Base-by-base conservation (phyloP, 2,329 filamentous ascomycete species). In the Sclerotinia nivalis region DNA sequence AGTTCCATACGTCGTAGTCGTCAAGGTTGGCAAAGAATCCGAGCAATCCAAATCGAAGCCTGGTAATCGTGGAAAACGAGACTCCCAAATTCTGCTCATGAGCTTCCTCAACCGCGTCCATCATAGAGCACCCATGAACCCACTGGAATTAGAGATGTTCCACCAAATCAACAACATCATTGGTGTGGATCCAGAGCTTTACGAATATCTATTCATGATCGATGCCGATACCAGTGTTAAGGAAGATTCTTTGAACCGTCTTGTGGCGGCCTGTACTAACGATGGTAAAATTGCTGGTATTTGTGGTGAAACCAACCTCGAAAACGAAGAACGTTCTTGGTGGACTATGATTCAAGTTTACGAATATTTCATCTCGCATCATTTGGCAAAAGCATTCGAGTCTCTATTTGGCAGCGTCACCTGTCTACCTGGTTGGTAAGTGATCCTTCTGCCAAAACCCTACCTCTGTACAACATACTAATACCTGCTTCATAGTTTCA, bases 331-430 rank as follows among this genome's bases (percentile, higher is more conserved):
- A 76, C 87, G 90, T 74, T 94, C 90, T 77, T 98, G 94, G 93
- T 97, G 93, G 93, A 99, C 96, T 18, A 99, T 99, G 96, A 99
- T 99, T 77, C 96, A 99, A 80, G 96, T 99, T 74, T 99, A 99
- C 83, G 96, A 99, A 81, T 99, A 99, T 84, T 99, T 94, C 81
- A 99, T 99, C 78, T 98, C 96, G 43, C 96, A 99, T 85, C 92
- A 99, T 81, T 83, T 99, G 80, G 86, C 96, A 68, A 99, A 99
- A 84, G 93, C 96, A 72, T 99, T 99, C 79, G 96, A 99, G 80
- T 97, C 93, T 71, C 88, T 99, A 71, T 99, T 99, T 78, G 96
- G 94, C 78, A 97, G 93, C 80, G 96, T 99, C 72, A 99, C 96
- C 71, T 99, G 96, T 90, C 89, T 99, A 84, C 96, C 96, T 74